Conservation (phyloP, 2,329 filamentous ascomycete genomes). For the Rutstroemia sp. region DNA sequence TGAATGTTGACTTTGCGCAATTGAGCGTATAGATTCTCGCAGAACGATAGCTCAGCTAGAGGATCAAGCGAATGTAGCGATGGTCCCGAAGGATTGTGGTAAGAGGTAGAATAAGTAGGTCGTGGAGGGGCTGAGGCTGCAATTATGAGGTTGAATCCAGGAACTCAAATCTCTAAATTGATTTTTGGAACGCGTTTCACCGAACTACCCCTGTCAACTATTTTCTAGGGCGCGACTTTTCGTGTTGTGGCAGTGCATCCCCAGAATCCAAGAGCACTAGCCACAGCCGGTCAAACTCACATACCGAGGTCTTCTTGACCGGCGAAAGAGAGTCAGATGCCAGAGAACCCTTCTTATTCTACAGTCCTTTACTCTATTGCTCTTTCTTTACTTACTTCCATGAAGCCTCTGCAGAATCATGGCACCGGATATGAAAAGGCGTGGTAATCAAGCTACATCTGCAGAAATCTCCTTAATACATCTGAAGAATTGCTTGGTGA, state of each 20-base stretch:
- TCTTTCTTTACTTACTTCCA: neutral
- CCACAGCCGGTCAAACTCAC: neutral
- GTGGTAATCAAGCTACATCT: constrained; percentile 55
- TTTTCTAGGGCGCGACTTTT: constrained; percentile 3
- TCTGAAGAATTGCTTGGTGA: constrained; percentile 90
- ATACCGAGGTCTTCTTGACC: constrained; percentile 5
- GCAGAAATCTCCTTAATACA: constrained; percentile 82
- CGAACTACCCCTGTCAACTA: neutral
- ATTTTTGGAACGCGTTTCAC: constrained; percentile 4
- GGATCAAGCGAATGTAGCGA: neutral
- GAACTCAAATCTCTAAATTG: constrained; percentile 9
- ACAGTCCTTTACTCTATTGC: neutral
- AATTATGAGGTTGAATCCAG: constrained; percentile 6
- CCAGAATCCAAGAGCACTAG: no score
- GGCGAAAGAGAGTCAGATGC: neutral
- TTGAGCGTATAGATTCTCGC: neutral
- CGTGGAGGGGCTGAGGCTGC: constrained; percentile 1
- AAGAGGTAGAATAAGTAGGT: neutral
- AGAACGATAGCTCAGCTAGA: neutral
- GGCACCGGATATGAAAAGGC: constrained; percentile 19
- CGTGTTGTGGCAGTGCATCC: neutral
- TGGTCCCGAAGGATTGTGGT: no score
- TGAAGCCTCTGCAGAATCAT: constrained; percentile 13
- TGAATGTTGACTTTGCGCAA: neutral
- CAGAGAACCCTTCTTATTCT: neutral